Percentiles rank a stretch among this genome's conserved stretches.
These are phyloP conservation scores for Lactarius vividus DNA, from an alignment of 768 basidiomycete species.

Conservation along the genomic window DNA sequence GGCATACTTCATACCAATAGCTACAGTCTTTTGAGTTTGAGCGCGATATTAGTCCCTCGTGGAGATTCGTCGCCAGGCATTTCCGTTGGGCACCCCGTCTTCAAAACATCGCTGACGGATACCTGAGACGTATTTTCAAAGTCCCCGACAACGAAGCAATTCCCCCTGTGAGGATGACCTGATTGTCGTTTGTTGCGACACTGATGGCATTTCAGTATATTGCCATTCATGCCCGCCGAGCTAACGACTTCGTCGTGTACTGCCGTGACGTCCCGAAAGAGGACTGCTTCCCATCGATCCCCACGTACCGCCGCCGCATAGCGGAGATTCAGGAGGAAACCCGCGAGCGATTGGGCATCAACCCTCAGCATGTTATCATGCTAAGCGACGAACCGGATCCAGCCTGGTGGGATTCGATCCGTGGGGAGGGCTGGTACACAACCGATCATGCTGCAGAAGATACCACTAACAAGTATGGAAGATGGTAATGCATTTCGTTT, in stretches of 20 bases:
- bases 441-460: constrained; percentile 35
- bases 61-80: constrained; percentile 37
- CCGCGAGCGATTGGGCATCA: constrained; percentile 32
- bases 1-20: constrained; percentile 20
- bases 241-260: constrained; percentile 32
- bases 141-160: constrained; percentile 31
- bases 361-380: constrained; percentile 39
- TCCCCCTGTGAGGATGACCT: constrained; percentile 34
- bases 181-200: background rate
- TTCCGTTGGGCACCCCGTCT: constrained; percentile 37
- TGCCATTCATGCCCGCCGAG: constrained; percentile 22
- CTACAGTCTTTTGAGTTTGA: constrained; percentile 34
- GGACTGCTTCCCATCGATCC: constrained; percentile 42
- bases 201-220: constrained; percentile 13
- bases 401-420: constrained; percentile 40
- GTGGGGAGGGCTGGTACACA: constrained; percentile 38
- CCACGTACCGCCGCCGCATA: constrained; percentile 30
- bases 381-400: constrained; percentile 44
- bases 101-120: constrained; percentile 33
- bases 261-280: constrained; percentile 32
- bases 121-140: constrained; percentile 34
- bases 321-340: constrained; percentile 41
- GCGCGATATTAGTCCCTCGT: constrained; percentile 36
- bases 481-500: constrained; percentile 33
- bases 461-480: constrained; percentile 38